phyloP scores from a whole-genome alignment of 2,329 filamentous ascomycete species.

The Ilyonectria mors-panacis region DNA sequence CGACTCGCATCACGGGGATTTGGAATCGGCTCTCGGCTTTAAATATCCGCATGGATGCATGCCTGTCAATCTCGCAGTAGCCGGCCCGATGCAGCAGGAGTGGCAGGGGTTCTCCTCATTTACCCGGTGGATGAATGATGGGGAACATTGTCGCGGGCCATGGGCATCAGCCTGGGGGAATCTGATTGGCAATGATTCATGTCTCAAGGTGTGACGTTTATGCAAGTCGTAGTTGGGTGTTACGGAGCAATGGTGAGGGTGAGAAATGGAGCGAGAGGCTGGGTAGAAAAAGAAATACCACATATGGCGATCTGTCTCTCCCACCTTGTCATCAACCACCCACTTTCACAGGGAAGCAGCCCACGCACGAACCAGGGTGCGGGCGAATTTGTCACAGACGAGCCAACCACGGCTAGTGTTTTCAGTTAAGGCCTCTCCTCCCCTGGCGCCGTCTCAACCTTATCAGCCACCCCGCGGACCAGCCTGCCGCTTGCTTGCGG shows the following conservation, averaged over 20 bases:
- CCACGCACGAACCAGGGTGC: conserved; percentile 4
- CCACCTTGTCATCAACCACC: conserved; percentile 1
- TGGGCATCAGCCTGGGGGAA: no score
- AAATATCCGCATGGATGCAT: conserved; percentile 18
- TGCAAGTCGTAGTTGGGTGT: no score
- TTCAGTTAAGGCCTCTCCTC: conserved; percentile 21
- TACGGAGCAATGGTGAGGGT: no score
- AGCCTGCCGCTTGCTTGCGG: conserved; percentile 21
- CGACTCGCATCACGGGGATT: neutral
- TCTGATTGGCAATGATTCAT: no score
- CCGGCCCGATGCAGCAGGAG: neutral
- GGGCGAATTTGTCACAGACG: neutral
- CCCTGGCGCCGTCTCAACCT: conserved; percentile 38
- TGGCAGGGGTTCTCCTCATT: neutral
- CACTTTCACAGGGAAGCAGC: conserved; percentile 4
- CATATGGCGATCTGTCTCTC: neutral
- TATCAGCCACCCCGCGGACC: conserved; percentile 46
- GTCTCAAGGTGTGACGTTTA: no score
- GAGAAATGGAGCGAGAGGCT: no score
- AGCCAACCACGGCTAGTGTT: conserved; percentile 11
- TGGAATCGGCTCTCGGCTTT: neutral
- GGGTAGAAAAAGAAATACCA: no score
- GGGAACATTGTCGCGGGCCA: neutral
- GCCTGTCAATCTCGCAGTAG: conserved; percentile 11
- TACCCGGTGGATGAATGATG: neutral